These are phyloP conservation scores for Hanseniaspora hatyaiensis DNA, from an alignment of 805 yeast species.

Conservation along the genomic window DNA sequence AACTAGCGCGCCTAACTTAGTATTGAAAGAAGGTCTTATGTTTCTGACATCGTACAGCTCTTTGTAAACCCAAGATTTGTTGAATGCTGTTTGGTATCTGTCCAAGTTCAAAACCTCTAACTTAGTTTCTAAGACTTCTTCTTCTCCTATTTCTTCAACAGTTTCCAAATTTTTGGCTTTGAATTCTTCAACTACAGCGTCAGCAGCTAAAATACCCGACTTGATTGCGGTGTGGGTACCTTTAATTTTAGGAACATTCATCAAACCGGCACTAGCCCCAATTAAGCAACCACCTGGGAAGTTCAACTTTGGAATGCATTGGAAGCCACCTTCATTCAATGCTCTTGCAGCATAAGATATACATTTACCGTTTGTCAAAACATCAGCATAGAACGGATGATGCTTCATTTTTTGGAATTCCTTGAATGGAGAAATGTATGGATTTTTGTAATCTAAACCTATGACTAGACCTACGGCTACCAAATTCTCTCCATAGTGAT, in stretches of 20 bases:
- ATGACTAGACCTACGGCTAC: conserved; percentile 90
- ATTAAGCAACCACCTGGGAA: conserved; percentile 96
- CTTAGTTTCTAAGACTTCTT: conserved; percentile 19
- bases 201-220: conserved; percentile 91
- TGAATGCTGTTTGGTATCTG: conserved; percentile 52
- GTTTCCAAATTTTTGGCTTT: conserved; percentile 33
- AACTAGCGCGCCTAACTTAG: conserved; percentile 62
- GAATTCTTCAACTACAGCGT: conserved; percentile 48
- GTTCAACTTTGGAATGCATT: conserved; percentile 75
- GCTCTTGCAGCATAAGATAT: conserved; percentile 93
- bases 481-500: conserved; percentile 87
- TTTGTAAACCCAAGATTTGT: conserved; percentile 72
- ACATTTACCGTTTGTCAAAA: conserved; percentile 81
- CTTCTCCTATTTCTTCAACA: conserved; percentile 30
- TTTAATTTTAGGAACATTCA: conserved; percentile 94
- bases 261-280: conserved; percentile 92
- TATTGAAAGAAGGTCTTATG: conserved; percentile 80
- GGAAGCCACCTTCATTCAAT: conserved; percentile 92
- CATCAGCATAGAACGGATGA: conserved; percentile 70
- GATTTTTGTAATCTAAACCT: conserved; percentile 89
- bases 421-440: conserved; percentile 88
- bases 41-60: conserved; percentile 81
- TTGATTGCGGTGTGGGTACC: conserved; percentile 98
- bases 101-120: conserved; percentile 38
- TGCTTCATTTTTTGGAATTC: conserved; percentile 91